Evolutionary conservation across 139 green algal genomes (phyloP), one percentile per base, ranked within the genome.

Genomic region (Chlorella sp.): DNA sequence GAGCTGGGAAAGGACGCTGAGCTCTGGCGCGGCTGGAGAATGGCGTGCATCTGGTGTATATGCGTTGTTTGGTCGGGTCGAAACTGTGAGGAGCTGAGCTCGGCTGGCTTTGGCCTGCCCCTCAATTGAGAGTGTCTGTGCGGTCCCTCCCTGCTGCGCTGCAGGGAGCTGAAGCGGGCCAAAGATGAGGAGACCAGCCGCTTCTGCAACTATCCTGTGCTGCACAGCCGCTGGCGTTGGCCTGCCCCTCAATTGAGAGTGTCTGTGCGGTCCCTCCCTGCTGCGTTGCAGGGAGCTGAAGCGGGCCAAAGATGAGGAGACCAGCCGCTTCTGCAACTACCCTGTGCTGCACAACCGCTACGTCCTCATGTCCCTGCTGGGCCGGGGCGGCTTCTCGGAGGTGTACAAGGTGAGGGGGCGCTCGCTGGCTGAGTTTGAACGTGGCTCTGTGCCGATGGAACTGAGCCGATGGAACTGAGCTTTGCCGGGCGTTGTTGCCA

Each of bases 361-460:
- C 86, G 87, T 95, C 36, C 92, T 99, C 81, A 82, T 94, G 72
- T 90, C 92, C 46, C 85, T 99, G 86, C 92, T 99, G 46, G 96
- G 96, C 38, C 95, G 96, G 87, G 96, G 96, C 14, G 96, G 96
- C 48, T 99, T 99, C 85, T 94, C 87, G 30, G 96, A 99, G 88
- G 96, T 99, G 17, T 98, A 93, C 88, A 91, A 86, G 90, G 88
- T 90, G 86, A 4, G 67, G 24, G 48, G 24, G 20, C 8, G 75
- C 11, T 30, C 38, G n/a, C 36, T 14, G 54, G 30, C 2, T 28
- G 34, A n/a, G n/a, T n/a, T n/a, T n/a, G n/a, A n/a, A n/a, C n/a
- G n/a, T n/a, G n/a, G n/a, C n/a, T n/a, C n/a, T n/a, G n/a, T n/a
- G n/a, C n/a, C n/a, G n/a, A n/a, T n/a, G n/a, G n/a, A n/a, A n/a